phyloP scores from a whole-genome alignment of 257 asterid species.

The Capsicum baccatum region DNA sequence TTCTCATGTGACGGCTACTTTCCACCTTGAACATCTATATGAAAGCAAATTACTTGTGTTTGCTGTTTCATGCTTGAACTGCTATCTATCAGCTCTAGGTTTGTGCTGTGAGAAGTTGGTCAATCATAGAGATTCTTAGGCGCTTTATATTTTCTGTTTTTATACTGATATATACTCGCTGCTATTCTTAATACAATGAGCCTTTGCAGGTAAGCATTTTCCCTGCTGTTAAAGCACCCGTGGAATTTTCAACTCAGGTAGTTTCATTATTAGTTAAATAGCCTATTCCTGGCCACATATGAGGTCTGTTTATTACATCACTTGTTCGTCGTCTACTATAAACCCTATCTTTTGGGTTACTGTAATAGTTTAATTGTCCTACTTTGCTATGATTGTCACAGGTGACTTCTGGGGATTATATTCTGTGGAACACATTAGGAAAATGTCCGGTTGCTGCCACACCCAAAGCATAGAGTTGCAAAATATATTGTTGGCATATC shows the following conservation, averaged over 20 bases:
- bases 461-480: slow-evolving; percentile 50
- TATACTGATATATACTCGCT: background rate
- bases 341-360: background rate
- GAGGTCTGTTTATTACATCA: slow-evolving; percentile 8
- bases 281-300: background rate
- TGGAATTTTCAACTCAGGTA: slow-evolving; percentile 91
- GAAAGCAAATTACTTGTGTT: too few species aligned
- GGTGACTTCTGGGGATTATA: slow-evolving; percentile 92
- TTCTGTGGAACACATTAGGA: slow-evolving; percentile 93
- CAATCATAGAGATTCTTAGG: background rate
- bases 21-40: too few species aligned
- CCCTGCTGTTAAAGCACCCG: slow-evolving; percentile 91
- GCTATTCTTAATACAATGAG: slow-evolving; percentile 17
- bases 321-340: slow-evolving; percentile 4
- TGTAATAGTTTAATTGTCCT: background rate
- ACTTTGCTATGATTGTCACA: slow-evolving; percentile 42
- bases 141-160: background rate
- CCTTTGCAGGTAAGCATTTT: slow-evolving; percentile 76
- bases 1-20: too few species aligned
- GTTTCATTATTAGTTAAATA: slow-evolving; percentile 11
- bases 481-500: background rate
- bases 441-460: slow-evolving; percentile 84
- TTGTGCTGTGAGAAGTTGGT: slow-evolving; percentile 26
- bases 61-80: background rate
- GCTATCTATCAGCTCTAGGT: slow-evolving; percentile 5